Conservation (phyloP, 2,329 filamentous ascomycete genomes). For the Monosporascus ibericus region DNA sequence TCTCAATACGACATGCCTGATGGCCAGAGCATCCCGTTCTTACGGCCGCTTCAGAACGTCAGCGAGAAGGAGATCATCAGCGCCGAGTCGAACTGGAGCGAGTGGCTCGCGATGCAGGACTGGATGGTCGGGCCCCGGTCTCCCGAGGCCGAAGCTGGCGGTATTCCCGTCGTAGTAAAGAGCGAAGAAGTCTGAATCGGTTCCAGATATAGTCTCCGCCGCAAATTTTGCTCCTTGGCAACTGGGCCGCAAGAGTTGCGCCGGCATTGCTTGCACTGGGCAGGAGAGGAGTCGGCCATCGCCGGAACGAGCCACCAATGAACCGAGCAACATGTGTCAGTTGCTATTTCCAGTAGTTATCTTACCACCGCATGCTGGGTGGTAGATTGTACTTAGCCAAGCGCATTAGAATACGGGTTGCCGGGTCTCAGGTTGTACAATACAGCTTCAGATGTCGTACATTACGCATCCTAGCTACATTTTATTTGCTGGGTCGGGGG, state of each 20-base stretch:
- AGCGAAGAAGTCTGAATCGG: slow-evolving; percentile 20
- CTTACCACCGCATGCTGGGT: no score
- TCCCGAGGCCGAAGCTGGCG: slow-evolving; percentile 36
- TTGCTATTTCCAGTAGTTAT: no score
- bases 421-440: neutral
- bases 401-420: no score
- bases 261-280: neutral
- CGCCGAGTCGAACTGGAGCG: slow-evolving; percentile 83
- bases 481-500: neutral
- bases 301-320: no score
- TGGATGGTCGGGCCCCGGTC: slow-evolving; percentile 92
- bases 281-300: neutral
- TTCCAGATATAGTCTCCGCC: neutral
- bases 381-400: no score
- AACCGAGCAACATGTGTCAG: no score
- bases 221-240: neutral
- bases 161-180: slow-evolving; percentile 25
- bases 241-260: neutral
- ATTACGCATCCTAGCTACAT: neutral
- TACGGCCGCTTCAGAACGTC: slow-evolving; percentile 73
- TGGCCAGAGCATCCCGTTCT: slow-evolving; percentile 79
- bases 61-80: slow-evolving; percentile 73
- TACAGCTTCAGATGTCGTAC: neutral
- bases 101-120: slow-evolving; percentile 95
- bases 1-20: slow-evolving; percentile 81